These are phyloP conservation scores for Arthroderma uncinatum DNA, from an alignment of 2,329 filamentous ascomycete genomes.

Conservation along the genomic window DNA sequence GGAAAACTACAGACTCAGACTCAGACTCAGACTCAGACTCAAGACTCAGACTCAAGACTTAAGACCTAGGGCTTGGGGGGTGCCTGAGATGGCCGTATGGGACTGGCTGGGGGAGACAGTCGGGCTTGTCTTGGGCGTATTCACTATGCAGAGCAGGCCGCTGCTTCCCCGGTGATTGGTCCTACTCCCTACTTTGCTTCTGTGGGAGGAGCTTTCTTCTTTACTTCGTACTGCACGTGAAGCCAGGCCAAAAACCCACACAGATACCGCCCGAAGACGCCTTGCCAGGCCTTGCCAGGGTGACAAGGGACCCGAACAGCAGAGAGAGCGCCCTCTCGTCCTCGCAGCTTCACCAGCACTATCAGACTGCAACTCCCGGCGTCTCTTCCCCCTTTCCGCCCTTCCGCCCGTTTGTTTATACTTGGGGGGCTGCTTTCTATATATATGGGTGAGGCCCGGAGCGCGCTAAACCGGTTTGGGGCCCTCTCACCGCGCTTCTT, in stretches of 20 bases:
- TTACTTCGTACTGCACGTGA: not conserved
- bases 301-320: not conserved
- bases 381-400: not conserved
- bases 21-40: no score
- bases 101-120: not conserved
- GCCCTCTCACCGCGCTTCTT: conserved; percentile 6
- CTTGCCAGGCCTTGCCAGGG: not conserved
- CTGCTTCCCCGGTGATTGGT: not conserved
- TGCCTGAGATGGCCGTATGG: not conserved
- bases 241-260: not conserved
- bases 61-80: not conserved
- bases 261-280: not conserved
- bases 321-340: not conserved
- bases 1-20: not conserved
- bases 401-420: not conserved
- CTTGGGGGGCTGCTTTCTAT: not conserved
- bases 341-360: not conserved
- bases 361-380: not conserved
- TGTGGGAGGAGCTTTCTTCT: not conserved
- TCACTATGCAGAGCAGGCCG: not conserved
- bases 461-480: conserved; percentile 1
- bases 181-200: not conserved
- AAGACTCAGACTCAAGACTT: not conserved
- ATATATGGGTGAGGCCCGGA: not conserved
- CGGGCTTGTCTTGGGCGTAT: not conserved